Conservation (phyloP, 78 protist genomes). For the slime mould (Dictyostelium discoideum) region dicty_2.7 NC_007091.3:501001-501500, state of each 20-base stretch:
- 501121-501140: slow-evolving; percentile 87
- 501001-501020: slow-evolving; percentile 87
- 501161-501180: slow-evolving; percentile 82
- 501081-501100: slow-evolving; percentile 88
- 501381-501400: too few relatives aligned
- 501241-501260: slow-evolving; percentile 82
- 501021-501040: slow-evolving; percentile 86
- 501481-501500: too few relatives aligned
- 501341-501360: slow-evolving; percentile 82
- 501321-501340: slow-evolving; percentile 86
- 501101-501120: slow-evolving; percentile 71
- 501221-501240: slow-evolving; percentile 83
- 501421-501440: too few relatives aligned
- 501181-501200: slow-evolving; percentile 84
- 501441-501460: too few relatives aligned
- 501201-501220: slow-evolving; percentile 87
- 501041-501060: slow-evolving; percentile 82
- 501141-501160: slow-evolving; percentile 74
- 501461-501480: too few relatives aligned
- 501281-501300: slow-evolving; percentile 67
- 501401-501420: too few relatives aligned
- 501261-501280: slow-evolving; percentile 84
- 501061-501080: slow-evolving; percentile 84
- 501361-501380: slow-evolving; percentile 26
- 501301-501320: slow-evolving; percentile 84